Evolutionary conservation across 352 stramenopile genomes (phyloP).

Genomic region (Phytopythium mirpurense): DNA sequence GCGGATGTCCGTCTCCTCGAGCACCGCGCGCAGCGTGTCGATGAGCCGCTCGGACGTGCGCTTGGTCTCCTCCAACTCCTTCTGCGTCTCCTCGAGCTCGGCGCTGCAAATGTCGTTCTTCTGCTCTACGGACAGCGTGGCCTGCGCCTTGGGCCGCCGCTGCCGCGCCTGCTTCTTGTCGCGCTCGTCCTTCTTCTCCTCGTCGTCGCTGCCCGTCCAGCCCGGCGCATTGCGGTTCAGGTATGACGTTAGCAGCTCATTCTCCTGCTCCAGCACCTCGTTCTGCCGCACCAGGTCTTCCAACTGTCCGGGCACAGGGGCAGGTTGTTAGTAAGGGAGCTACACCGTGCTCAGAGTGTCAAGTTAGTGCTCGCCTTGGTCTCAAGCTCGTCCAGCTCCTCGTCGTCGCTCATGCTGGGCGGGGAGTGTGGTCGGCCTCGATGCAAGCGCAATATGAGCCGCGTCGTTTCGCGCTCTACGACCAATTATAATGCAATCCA

Average conservation of each 20-base stretch:
- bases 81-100: constrained; percentile 85
- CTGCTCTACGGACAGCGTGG: constrained; percentile 87
- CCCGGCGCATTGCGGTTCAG: constrained; percentile 54
- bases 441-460: no score
- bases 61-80: constrained; percentile 89
- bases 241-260: constrained; percentile 89
- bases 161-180: constrained; percentile 52
- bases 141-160: constrained; percentile 50
- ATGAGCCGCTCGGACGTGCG: constrained; percentile 90
- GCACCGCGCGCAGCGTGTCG: constrained; percentile 89
- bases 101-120: constrained; percentile 90
- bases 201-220: constrained; percentile 47
- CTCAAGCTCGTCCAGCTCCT: constrained; percentile 73
- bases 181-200: constrained; percentile 52
- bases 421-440: no score
- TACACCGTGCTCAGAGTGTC: no score
- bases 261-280: constrained; percentile 88
- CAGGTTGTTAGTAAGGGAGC: not conserved
- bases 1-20: constrained; percentile 93
- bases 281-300: constrained; percentile 85
- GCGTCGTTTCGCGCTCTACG: constrained; percentile 19
- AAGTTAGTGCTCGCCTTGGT: constrained; percentile 46
- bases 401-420: constrained; percentile 47
- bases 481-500: not conserved
- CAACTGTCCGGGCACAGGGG: constrained; percentile 34